These are phyloP conservation scores for Boletus smithii DNA, from an alignment of 1,284 basidiomycete species.

Conservation along the genomic window DNA sequence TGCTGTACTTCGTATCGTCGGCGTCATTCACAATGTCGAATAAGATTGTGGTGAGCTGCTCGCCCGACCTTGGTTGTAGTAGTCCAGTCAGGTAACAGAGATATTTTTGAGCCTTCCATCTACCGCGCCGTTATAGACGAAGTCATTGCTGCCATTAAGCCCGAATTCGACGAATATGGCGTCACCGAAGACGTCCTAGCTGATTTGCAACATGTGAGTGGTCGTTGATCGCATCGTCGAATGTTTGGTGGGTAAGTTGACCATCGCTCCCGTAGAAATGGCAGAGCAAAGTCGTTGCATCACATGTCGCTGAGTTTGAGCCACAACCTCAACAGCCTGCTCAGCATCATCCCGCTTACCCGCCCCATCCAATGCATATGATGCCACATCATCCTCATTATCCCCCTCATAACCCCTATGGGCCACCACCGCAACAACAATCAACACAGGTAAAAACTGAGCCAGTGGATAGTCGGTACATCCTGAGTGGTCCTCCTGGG, in stretches of 20 bases:
- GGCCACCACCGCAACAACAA: conserved; percentile 35
- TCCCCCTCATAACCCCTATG: conserved; percentile 45
- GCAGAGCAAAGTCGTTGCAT: conserved; percentile 89
- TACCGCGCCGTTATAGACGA: conserved; percentile 97
- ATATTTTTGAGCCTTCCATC: conserved; percentile 75
- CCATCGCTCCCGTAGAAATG: conserved; percentile 65
- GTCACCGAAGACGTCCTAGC: conserved; percentile 89
- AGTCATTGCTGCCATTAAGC: conserved; percentile 83
- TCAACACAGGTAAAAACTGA: conserved; percentile 59
- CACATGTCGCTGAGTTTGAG: conserved; percentile 93
- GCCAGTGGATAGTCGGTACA: conserved; percentile 61
- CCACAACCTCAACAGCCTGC: conserved; percentile 44
- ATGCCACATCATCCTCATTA: conserved; percentile 47
- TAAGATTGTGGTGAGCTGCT: conserved; percentile 88
- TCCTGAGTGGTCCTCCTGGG: conserved; percentile 44
- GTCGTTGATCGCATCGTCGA: conserved; percentile 7
- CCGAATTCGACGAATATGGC: conserved; percentile 97
- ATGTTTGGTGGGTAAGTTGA: conserved; percentile 14
- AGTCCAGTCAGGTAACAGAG: conserved; percentile 56
- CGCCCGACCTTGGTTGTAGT: conserved; percentile 56
- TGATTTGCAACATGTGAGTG: conserved; percentile 82
- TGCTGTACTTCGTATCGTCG: conserved; percentile 36
- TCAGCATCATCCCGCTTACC: conserved; percentile 48
- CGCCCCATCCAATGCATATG: conserved; percentile 52
- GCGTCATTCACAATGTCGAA: conserved; percentile 62